Base-by-base conservation (phyloP, 305 asterid species). In the Fraxinus greggii region DNA sequence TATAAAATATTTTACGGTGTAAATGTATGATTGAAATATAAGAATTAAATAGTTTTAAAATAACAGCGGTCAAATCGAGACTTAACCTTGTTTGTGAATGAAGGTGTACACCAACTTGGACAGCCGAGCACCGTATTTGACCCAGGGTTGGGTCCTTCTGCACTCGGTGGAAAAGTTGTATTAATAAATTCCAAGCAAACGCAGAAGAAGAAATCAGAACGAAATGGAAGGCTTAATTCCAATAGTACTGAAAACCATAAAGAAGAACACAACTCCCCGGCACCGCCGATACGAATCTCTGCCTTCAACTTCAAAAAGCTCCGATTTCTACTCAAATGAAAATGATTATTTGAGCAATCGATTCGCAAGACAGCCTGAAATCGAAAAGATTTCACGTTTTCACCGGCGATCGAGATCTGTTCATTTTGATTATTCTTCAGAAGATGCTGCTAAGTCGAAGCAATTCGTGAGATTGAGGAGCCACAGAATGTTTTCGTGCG, bases 401-500 rank as follows among this genome's bases (percentile, higher is more conserved):
- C 79, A 67, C 80, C 75, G 78, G 54, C 40, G 83, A 24, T 78
- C 48, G 32, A 82, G 63, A 3, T 85, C 85, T 15, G 56, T 74
- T 28, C 80, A n/a, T 0, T 70, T 63, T 35, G 79, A 51, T 29
- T 63, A 78, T 67, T 73, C 74, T 5, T 67, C 38, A 1, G 32
- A 17, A 17, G 73, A 65, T 17, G 35, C 56, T 17, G 40, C 24
- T 45, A 80, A 84, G 84, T 77, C 85, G n/a, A 82, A 83, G 77
- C 82, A 87, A 67, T 85, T 86, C 21, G 85, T 83, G 35, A 85
- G 88, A 80, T 83, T 86, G 54, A 77, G 86, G 23, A 88, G 90
- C 88, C 86, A 85, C 6, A 84, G 78, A 80, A 73, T 90, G 77
- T 82, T 88, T 61, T 85, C 90, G 6, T 90, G 93, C 79, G 75